phyloP scores from a whole-genome alignment of 176 grass and related monocot genomes.

The Carex kokanica region DNA sequence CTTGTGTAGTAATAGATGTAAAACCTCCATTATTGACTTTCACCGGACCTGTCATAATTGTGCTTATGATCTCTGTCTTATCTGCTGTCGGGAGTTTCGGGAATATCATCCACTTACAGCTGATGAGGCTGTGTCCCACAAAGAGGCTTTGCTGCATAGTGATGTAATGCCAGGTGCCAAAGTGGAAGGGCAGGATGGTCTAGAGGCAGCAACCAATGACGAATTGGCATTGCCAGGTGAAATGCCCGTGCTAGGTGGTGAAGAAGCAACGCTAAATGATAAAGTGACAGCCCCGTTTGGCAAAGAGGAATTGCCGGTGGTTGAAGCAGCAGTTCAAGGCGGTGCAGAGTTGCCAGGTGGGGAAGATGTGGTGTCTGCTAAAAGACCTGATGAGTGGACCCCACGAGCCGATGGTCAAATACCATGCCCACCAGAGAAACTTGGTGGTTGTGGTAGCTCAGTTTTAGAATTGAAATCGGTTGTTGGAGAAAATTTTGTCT shows the following conservation, averaged over 20 bases:
- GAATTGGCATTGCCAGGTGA: background rate
- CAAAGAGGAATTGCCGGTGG: background rate
- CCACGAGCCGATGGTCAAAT: constrained; percentile 50
- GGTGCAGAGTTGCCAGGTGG: background rate
- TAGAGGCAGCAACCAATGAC: background rate
- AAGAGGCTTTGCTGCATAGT: background rate
- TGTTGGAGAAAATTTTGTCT: constrained; percentile 35
- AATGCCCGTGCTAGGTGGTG: background rate
- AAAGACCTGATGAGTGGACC: constrained; percentile 24
- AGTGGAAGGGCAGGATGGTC: background rate
- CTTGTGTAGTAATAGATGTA: constrained; percentile 58
- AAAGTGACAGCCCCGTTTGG: background rate
- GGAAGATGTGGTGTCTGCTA: background rate
- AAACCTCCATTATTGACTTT: constrained; percentile 77
- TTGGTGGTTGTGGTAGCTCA: constrained; percentile 58
- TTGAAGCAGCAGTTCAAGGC: background rate
- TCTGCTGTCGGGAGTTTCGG: constrained; percentile 62
- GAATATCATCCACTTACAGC: background rate
- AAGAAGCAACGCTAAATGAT: background rate
- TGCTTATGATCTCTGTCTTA: constrained; percentile 64
- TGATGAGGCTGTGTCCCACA: background rate
- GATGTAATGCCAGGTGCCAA: background rate
- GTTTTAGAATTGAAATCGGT: constrained; percentile 58
- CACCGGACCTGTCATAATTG: constrained; percentile 65
- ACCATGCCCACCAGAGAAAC: constrained; percentile 54